Base-by-base conservation (phyloP, 1,139 yeast species). In the Groenewaldozyma sp. region DNA sequence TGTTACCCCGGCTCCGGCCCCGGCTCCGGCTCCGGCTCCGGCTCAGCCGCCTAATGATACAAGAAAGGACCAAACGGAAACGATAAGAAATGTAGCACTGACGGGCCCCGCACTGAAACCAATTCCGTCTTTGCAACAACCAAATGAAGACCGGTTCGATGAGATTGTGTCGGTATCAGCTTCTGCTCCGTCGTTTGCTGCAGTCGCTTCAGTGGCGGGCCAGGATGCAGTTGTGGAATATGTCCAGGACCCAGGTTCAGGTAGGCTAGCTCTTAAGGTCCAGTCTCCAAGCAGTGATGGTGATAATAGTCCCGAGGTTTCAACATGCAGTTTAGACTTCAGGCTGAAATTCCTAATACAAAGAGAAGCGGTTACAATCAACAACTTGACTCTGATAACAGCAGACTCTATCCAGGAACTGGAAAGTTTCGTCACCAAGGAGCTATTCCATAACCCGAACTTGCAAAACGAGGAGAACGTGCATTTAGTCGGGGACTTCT, bases 361-460 rank as follows among this genome's bases (percentile, higher is more conserved):
- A n/a, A 21, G 20, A 7, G 11, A 10, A 14, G n/a, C 13, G 10
- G 33, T 29, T 29, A 7, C 54, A 2, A 46, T 55, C 22, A 45
- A 47, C 32, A 56, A 51, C 39, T 50, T 63, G 36, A 63, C 68
- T 9, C 59, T 62, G 44, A 55, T 64, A 28, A 53, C 56, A 7
- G 60, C 64, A 7, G 44, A 54, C 6, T 48, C 55, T 14, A 45
- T 43, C 21, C 45, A 50, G 9, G 53, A 56, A 28, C 51, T 64
- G 22, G 64, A 63, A 37, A 46, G 53, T 10, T 53, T 63, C 39
- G 50, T 64, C 34, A 56, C 58, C 22, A 57, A 58, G 31, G 68
- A 64, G 46, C 54, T 64, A 36, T 56, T 61, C 38, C 60, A 59
- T 43, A 64, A 64, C 48, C 67, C 68, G n/a, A 64, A 64, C 35